Evolutionary conservation across 1,139 yeast species (phyloP).

Genomic region (Nakaseomyces delphensis): DNA sequence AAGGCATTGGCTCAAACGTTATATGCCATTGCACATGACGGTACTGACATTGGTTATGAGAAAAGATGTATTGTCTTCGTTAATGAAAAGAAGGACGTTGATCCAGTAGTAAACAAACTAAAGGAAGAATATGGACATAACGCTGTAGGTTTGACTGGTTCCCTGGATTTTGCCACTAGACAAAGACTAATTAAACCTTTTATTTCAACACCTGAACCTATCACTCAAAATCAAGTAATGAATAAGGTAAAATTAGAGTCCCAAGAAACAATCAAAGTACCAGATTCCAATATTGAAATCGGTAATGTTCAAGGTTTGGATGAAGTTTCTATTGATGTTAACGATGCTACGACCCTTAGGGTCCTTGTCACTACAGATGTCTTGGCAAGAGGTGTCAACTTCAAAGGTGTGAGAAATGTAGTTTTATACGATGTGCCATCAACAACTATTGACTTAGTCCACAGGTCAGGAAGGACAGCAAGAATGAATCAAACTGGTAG

Average conservation of each 20-base stretch:
- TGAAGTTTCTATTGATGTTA: not conserved
- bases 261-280: conserved; percentile 13
- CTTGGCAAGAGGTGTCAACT: conserved; percentile 83
- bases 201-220: conserved; percentile 43
- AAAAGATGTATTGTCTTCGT: conserved; percentile 85
- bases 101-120: conserved; percentile 46
- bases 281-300: conserved; percentile 25
- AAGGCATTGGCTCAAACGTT: conserved; percentile 83
- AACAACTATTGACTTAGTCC: conserved; percentile 78
- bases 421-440: conserved; percentile 79
- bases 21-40: conserved; percentile 77
- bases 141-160: conserved; percentile 58
- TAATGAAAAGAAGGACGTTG: conserved; percentile 60
- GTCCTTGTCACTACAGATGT: conserved; percentile 86
- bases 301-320: conserved; percentile 2
- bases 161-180: conserved; percentile 52
- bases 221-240: conserved; percentile 23
- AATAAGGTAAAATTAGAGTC: conserved; percentile 20
- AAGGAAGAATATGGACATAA: conserved; percentile 48
- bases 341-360: conserved; percentile 35
- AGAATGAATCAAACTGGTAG: conserved; percentile 85
- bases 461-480: conserved; percentile 91
- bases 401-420: conserved; percentile 72
- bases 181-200: conserved; percentile 50
- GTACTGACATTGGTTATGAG: conserved; percentile 65